Conservation (phyloP, 768 basidiomycete genomes). For the Favolaschia claudopus region DNA sequence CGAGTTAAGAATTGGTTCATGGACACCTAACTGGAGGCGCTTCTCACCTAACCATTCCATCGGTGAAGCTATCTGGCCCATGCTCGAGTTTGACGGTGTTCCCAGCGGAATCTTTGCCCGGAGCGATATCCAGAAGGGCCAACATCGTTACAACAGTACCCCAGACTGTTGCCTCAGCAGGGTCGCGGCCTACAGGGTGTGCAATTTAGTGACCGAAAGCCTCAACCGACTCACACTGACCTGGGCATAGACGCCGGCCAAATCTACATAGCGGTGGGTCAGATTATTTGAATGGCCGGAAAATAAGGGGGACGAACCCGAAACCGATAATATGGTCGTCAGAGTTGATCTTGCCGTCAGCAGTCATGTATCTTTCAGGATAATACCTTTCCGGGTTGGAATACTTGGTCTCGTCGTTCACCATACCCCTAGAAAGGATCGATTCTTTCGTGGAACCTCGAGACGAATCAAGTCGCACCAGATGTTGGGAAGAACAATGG, state of each 20-base stretch:
- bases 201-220: too few relatives aligned
- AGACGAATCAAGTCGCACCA: too few relatives aligned
- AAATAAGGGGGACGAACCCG: not conserved
- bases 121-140: not conserved
- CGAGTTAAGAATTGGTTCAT: too few relatives aligned
- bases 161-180: constrained; percentile 2
- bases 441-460: too few relatives aligned
- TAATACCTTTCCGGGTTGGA: constrained; percentile 35
- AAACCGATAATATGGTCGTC: not conserved
- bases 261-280: not conserved
- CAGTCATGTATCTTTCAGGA: constrained; percentile 35
- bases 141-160: not conserved
- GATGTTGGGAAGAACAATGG: constrained; percentile 1
- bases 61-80: not conserved
- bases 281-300: too few relatives aligned
- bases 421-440: too few relatives aligned
- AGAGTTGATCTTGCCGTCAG: not conserved
- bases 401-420: constrained; percentile 33
- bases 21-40: rapidly evolving
- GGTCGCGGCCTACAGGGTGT: not conserved
- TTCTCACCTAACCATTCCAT: not conserved
- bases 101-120: constrained; percentile 50
- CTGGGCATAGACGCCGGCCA: not conserved
- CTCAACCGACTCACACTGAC: too few relatives aligned
- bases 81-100: constrained; percentile 49